These are phyloP conservation scores for Emergomyces africanus DNA, from an alignment of 2,329 filamentous ascomycete genomes.

Conservation along the genomic window DNA sequence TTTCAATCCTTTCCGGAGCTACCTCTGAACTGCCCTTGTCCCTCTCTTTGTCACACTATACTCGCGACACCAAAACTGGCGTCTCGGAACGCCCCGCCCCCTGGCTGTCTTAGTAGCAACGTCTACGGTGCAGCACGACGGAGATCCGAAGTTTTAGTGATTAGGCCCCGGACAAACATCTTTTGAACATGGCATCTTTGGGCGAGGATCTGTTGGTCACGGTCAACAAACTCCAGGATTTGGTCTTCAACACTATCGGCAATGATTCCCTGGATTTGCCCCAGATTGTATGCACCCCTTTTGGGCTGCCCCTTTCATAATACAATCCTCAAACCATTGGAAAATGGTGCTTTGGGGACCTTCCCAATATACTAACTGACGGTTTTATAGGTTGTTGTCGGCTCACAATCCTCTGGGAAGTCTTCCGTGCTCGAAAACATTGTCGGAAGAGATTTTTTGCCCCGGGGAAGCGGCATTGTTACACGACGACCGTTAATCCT, in stretches of 20 bases:
- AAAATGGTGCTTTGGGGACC: background rate
- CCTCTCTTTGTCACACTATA: background rate
- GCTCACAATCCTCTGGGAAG: constrained; percentile 96
- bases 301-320: background rate
- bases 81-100: background rate
- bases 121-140: constrained; percentile 12
- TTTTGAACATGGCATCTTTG: constrained; percentile 67
- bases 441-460: constrained; percentile 92
- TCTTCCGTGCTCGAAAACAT: constrained; percentile 98
- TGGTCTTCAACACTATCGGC: constrained; percentile 99
- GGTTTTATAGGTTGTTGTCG: constrained; percentile 70
- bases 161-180: background rate
- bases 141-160: background rate
- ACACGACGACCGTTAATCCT: constrained; percentile 89
- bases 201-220: constrained; percentile 90
- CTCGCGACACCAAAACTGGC: background rate
- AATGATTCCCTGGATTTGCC: constrained; percentile 95
- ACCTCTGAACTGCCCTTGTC: background rate
- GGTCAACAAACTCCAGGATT: constrained; percentile 96
- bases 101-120: constrained; percentile 10
- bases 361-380: constrained; percentile 2
- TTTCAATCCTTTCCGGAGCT: background rate
- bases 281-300: constrained; percentile 67
- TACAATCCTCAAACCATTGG: background rate
- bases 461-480: constrained; percentile 91